Conservation (phyloP, 345 rosid genomes). For the Combretum micranthum region DNA sequence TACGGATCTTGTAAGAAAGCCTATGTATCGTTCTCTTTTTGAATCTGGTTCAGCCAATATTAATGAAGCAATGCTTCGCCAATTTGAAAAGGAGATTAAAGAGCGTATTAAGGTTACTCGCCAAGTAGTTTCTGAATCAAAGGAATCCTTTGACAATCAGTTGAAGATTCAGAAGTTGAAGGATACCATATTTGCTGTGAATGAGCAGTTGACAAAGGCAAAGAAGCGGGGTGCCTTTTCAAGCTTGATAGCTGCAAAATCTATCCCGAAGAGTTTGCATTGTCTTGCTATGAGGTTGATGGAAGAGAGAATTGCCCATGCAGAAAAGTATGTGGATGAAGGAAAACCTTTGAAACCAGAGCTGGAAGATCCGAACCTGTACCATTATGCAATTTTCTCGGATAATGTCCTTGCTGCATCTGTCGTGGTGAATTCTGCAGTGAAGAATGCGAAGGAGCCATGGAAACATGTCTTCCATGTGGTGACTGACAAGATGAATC, state of each 20-base stretch:
- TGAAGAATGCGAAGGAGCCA: constrained; percentile 89
- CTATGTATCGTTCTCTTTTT: constrained; percentile 46
- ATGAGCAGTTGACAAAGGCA: constrained; percentile 82
- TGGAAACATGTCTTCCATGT: constrained; percentile 92
- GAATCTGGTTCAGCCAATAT: constrained; percentile 58
- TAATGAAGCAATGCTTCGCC: constrained; percentile 59
- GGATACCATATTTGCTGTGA: constrained; percentile 79
- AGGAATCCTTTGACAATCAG: constrained; percentile 93
- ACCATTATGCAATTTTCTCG: constrained; percentile 85
- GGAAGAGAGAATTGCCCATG: constrained; percentile 92
- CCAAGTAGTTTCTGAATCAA: constrained; percentile 80
- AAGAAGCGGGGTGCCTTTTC: constrained; percentile 97
- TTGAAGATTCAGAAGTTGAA: constrained; percentile 93
- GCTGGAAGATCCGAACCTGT: constrained; percentile 78
- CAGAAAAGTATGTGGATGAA: constrained; percentile 69
- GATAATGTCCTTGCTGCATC: constrained; percentile 94
- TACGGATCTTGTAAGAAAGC: constrained; percentile 75
- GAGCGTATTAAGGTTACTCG: constrained; percentile 86
- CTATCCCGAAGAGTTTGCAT: constrained; percentile 89
- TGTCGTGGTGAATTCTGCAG: constrained; percentile 94
- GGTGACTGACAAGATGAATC: constrained; percentile 98
- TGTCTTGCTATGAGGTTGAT: constrained; percentile 90
- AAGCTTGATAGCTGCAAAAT: constrained; percentile 90
- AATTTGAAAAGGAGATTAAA: constrained; percentile 94
- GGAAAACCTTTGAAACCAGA: constrained; percentile 60